These are phyloP conservation scores for Thymus quinquecostatus DNA, from an alignment of 257 asterid species.

Conservation along the genomic window DNA sequence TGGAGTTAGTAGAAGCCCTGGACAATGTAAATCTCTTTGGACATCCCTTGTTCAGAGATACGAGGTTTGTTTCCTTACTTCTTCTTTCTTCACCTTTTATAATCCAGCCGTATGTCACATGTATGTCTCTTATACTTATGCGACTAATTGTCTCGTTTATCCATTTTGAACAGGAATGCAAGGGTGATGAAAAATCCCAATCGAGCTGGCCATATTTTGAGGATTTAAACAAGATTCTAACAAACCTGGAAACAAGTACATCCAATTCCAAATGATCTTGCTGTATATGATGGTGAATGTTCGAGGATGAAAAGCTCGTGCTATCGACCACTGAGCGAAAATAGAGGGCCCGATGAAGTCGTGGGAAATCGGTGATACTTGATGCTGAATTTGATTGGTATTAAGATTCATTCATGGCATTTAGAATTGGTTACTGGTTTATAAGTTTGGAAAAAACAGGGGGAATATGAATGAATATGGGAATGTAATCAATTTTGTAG, in stretches of 20 bases:
- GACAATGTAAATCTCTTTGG: constrained; percentile 97
- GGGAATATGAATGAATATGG: constrained; percentile 7
- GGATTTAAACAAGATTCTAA: constrained; percentile 56
- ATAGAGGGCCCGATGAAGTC: neutral
- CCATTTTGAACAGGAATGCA: constrained; percentile 56
- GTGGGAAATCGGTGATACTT: constrained; percentile 6
- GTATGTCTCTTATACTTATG: neutral
- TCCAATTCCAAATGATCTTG: constrained; percentile 48
- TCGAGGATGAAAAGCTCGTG: constrained; percentile 16
- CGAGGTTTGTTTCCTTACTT: constrained; percentile 58
- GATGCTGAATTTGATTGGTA: constrained; percentile 9
- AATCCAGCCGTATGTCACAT: neutral
- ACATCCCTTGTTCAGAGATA: constrained; percentile 91
- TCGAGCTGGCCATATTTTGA: constrained; percentile 69
- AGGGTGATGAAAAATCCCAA: constrained; percentile 44
- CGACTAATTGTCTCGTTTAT: constrained; percentile 11
- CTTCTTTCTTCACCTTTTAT: too few species aligned
- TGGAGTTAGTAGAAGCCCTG: constrained; percentile 79
- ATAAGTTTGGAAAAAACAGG: neutral
- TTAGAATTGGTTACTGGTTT: neutral
- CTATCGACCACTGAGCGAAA: neutral
- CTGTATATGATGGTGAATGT: constrained; percentile 1
- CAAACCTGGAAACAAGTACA: constrained; percentile 40
- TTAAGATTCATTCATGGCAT: constrained; percentile 7
- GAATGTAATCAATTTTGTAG: constrained; percentile 35